Percentiles rank a stretch among this genome's conserved stretches.
These are phyloP conservation scores for Eragrostis curvula DNA, from an alignment of 176 grass and related monocot species.

Conservation along the genomic window DNA sequence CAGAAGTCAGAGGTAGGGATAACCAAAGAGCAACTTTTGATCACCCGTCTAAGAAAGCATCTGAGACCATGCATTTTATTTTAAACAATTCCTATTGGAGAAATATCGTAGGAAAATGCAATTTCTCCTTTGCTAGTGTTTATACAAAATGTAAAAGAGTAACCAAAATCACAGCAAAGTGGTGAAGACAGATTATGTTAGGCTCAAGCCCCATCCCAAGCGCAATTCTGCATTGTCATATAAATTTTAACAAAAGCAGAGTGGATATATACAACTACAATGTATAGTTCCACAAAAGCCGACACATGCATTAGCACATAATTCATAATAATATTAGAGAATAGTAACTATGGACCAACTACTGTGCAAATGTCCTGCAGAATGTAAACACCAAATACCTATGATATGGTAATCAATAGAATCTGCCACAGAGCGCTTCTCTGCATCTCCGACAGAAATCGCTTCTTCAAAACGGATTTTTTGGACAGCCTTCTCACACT, in stretches of 20 bases:
- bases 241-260: neutral
- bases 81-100: constrained; percentile 7
- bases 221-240: neutral
- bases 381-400: constrained; percentile 49
- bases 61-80: neutral
- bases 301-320: neutral
- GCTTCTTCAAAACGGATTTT: constrained; percentile 87
- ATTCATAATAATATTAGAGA: neutral
- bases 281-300: neutral
- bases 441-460: constrained; percentile 58
- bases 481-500: constrained; percentile 89
- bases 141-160: neutral
- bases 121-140: neutral
- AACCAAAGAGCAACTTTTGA: neutral
- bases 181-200: neutral
- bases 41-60: neutral
- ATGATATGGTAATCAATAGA: constrained; percentile 71
- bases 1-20: neutral
- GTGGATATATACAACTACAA: neutral
- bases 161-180: constrained; percentile 5
- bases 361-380: neutral
- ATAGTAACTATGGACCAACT: neutral
- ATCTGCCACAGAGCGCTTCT: constrained; percentile 56
- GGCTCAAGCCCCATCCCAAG: neutral
- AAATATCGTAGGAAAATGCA: neutral